These are phyloP conservation scores for Phytopythium mirpurense DNA, from an alignment of 352 stramenopile genomes.

Conservation along the genomic window DNA sequence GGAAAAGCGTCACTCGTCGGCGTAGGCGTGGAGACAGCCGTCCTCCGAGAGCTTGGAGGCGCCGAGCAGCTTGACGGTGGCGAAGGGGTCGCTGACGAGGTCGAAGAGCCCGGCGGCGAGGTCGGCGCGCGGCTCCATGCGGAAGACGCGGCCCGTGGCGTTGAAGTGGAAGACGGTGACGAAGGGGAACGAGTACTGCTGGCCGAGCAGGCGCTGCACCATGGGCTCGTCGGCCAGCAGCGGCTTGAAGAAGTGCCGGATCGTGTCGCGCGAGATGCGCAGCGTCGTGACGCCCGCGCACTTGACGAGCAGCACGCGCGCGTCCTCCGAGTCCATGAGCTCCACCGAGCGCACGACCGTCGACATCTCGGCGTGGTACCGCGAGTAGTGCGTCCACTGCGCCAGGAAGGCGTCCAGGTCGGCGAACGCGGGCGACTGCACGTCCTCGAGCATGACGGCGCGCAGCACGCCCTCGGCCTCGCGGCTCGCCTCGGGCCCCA, in stretches of 20 bases:
- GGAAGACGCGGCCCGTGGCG: constrained; percentile 37
- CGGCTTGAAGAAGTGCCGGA: constrained; percentile 59
- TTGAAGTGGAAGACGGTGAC: constrained; percentile 54
- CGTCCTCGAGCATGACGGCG: constrained; percentile 40
- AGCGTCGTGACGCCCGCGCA: constrained; percentile 37
- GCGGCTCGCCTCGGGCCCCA: constrained; percentile 7
- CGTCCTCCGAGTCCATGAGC: constrained; percentile 27
- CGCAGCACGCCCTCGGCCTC: constrained; percentile 32
- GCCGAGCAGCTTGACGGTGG: constrained; percentile 44
- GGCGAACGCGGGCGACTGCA: constrained; percentile 43
- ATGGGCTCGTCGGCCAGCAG: constrained; percentile 47
- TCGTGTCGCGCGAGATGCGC: constrained; percentile 54
- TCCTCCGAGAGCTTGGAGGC: constrained; percentile 48
- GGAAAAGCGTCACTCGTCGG: too few relatives aligned
- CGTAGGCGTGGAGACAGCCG: constrained; percentile 48
- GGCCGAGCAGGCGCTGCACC: constrained; percentile 57
- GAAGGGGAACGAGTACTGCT: constrained; percentile 53
- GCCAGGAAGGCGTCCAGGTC: constrained; percentile 45
- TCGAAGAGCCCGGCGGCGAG: constrained; percentile 43
- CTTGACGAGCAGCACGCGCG: constrained; percentile 29
- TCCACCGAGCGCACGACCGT: constrained; percentile 30
- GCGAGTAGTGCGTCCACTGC: constrained; percentile 61
- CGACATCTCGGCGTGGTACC: constrained; percentile 41
- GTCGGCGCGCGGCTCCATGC: constrained; percentile 44
- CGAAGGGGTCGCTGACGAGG: constrained; percentile 46